Evolutionary conservation across 768 basidiomycete genomes (phyloP).

Genomic region (Macrocybe gigantea): DNA sequence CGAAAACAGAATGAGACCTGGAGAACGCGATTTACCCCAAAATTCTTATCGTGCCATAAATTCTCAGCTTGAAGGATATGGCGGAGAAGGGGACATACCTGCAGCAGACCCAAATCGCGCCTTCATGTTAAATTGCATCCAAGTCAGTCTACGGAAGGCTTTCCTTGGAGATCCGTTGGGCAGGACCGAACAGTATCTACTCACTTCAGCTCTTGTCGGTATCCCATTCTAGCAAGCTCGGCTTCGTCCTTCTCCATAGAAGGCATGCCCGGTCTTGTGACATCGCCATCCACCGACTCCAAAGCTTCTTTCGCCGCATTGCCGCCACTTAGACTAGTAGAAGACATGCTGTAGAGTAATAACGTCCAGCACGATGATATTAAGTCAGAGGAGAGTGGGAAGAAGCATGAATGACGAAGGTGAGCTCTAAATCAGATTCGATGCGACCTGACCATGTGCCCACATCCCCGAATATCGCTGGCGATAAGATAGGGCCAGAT

Average conservation of each 20-base stretch:
- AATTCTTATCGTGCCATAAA: neutral
- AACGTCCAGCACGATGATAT: no score
- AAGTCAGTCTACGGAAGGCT: neutral
- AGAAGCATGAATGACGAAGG: no score
- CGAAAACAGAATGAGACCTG: neutral
- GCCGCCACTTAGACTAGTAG: no score
- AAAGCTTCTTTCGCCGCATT: no score
- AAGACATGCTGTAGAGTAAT: no score
- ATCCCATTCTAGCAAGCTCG: conserved; percentile 18
- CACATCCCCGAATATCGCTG: no score
- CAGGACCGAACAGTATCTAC: neutral
- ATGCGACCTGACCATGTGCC: no score
- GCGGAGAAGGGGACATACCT: conserved; percentile 27
- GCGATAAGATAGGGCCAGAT: no score
- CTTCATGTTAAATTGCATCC: conserved; percentile 21
- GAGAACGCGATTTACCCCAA: neutral
- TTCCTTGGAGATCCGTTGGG: no score
- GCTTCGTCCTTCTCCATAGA: conserved; percentile 14
- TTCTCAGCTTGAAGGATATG: neutral
- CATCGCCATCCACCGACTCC: no score
- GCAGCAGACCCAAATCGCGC: conserved; percentile 57
- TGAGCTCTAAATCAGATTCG: no score
- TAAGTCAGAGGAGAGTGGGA: no score
- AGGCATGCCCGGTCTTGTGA: neutral
- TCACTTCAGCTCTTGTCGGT: conserved; percentile 17